Evolutionary conservation across 768 basidiomycete genomes (phyloP).

Genomic region (Cytidiella melzeri): DNA sequence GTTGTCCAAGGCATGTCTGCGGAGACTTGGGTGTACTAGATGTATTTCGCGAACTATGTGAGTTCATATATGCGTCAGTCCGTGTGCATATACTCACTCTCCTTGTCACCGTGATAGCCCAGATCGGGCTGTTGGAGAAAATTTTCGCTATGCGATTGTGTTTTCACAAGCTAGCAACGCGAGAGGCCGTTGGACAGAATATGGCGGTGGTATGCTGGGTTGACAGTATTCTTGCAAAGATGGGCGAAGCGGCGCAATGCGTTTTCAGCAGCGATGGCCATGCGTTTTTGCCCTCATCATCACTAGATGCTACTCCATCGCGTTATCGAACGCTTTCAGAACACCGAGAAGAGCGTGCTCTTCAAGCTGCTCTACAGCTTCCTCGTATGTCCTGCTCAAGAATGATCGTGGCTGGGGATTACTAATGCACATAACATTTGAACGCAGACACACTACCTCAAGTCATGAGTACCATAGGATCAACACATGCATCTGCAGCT

Average conservation of each 20-base stretch:
- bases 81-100: conserved; percentile 8
- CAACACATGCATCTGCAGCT: conserved; percentile 49
- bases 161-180: conserved; percentile 39
- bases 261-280: too few relatives aligned
- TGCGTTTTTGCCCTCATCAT: too few relatives aligned
- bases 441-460: conserved; percentile 56
- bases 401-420: too few relatives aligned
- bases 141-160: conserved; percentile 49
- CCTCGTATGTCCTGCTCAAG: conserved; percentile 56
- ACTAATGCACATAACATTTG: too few relatives aligned
- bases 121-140: conserved; percentile 24
- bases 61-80: conserved; percentile 14
- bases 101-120: conserved; percentile 25
- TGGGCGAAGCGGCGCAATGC: conserved; percentile 37
- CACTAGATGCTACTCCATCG: too few relatives aligned
- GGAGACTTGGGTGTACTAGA: not conserved
- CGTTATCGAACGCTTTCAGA: too few relatives aligned
- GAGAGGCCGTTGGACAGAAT: conserved; percentile 15
- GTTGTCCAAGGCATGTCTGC: not conserved
- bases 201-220: conserved; percentile 51
- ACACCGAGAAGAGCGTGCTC: conserved; percentile 42
- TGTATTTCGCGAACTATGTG: not conserved
- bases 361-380: conserved; percentile 61
- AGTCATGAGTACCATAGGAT: conserved; percentile 39
- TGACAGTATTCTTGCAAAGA: conserved; percentile 50